Percentiles rank a stretch among this genome's conserved stretches.
These are phyloP conservation scores for Colletotrichum camelliae DNA, from an alignment of 2,329 filamentous ascomycete species.

Conservation along the genomic window DNA sequence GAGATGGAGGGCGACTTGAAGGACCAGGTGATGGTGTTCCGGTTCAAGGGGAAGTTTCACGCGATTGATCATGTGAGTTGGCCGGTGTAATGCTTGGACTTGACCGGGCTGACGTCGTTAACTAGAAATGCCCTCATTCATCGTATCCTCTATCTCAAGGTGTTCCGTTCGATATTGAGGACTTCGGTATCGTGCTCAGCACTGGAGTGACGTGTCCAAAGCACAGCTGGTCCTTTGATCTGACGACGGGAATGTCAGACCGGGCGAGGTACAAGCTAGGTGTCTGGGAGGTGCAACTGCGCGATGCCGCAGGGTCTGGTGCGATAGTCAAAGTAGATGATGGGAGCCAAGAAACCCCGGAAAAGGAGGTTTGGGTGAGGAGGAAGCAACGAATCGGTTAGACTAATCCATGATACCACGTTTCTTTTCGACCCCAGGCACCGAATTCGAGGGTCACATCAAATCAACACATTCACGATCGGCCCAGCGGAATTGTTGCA, in stretches of 20 bases:
- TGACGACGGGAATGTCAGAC: conserved; percentile 67
- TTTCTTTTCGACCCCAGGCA: background rate
- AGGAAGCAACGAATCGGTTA: conserved; percentile 44
- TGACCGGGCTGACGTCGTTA: background rate
- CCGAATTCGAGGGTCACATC: background rate
- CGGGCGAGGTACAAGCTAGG: conserved; percentile 65
- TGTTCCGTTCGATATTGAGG: conserved; percentile 72
- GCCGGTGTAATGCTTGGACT: background rate
- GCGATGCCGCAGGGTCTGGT: conserved; percentile 26
- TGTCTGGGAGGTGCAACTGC: conserved; percentile 68
- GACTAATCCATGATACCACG: background rate
- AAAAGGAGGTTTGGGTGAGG: conserved; percentile 49
- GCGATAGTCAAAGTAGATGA: background rate
- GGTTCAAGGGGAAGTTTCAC: conserved; percentile 67
- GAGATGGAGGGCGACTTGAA: conserved; percentile 44
- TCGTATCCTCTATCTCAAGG: conserved; percentile 70
- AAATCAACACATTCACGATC: rapidly evolving
- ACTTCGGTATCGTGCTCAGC: conserved; percentile 69
- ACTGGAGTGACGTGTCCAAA: conserved; percentile 71
- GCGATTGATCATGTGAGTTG: conserved; percentile 70
- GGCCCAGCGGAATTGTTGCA: background rate
- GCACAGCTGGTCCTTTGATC: conserved; percentile 74
- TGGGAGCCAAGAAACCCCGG: background rate
- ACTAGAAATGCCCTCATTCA: conserved; percentile 70
- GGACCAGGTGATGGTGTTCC: conserved; percentile 70